These are phyloP conservation scores for Moniliella sp. DNA, from an alignment of 1,284 basidiomycete species.

Conservation along the genomic window DNA sequence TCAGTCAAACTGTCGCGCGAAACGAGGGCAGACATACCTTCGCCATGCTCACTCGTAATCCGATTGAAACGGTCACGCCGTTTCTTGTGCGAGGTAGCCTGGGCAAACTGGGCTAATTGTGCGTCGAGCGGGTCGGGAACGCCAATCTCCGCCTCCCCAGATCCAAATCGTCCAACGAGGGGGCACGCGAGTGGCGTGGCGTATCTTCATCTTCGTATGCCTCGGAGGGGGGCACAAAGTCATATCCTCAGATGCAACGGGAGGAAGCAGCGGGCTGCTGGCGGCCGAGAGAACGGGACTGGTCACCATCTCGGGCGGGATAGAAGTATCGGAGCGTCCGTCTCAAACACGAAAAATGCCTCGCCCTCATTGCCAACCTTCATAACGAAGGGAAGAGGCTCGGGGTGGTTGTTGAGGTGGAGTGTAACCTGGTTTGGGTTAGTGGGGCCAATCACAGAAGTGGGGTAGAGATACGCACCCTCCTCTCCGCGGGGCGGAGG, in stretches of 20 bases:
- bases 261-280: slow-evolving; percentile 15
- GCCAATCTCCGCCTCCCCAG: too few species aligned
- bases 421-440: slow-evolving; percentile 10
- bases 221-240: too few species aligned
- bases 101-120: too few species aligned
- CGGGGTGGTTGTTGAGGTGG: slow-evolving; percentile 24
- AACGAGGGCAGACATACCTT: too few species aligned
- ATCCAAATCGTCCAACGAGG: too few species aligned
- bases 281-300: slow-evolving; percentile 44
- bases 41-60: too few species aligned
- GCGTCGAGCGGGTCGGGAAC: too few species aligned
- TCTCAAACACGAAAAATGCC: slow-evolving; percentile 96
- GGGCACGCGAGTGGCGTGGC: too few species aligned
- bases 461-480: slow-evolving; percentile 40
- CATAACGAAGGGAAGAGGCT: slow-evolving; percentile 72
- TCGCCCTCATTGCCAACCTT: slow-evolving; percentile 96
- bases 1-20: too few species aligned
- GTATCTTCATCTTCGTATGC: too few species aligned
- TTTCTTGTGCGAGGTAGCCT: too few species aligned
- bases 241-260: slow-evolving; percentile 32
- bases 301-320: slow-evolving; percentile 86
- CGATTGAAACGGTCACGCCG: too few species aligned
- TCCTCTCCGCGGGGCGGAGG: slow-evolving; percentile 76
- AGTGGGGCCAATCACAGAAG: neutral
- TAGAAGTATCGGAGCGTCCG: slow-evolving; percentile 43